A percentile compares a stretch with the other conserved stretches of the same genome.
phyloP scores from a whole-genome alignment of 805 yeast genomes.

The Cyberlindnera xylosilytica region DNA sequence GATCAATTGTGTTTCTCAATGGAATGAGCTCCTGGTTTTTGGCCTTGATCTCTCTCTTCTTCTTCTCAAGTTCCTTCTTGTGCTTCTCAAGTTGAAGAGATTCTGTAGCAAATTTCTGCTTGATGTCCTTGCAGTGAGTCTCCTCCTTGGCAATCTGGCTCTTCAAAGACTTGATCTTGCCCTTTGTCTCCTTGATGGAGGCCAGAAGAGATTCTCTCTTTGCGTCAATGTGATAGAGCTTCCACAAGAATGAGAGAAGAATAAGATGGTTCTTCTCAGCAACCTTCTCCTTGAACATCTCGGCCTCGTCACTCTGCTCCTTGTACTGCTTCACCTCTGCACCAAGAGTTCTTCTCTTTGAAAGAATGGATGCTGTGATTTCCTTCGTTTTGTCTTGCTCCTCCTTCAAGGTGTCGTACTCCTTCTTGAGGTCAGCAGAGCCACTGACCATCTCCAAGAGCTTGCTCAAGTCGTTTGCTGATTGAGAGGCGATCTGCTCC shows the following conservation, averaged over 20 bases:
- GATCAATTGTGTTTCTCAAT: conserved; percentile 50
- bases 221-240: conserved; percentile 57
- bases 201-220: conserved; percentile 26
- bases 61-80: conserved; percentile 35
- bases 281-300: conserved; percentile 55
- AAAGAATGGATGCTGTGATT: conserved; percentile 57
- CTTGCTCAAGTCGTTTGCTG: conserved; percentile 68
- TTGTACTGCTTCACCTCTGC: conserved; percentile 76
- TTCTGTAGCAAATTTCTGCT: conserved; percentile 45
- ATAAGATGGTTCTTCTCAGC: conserved; percentile 45
- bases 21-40: conserved; percentile 55
- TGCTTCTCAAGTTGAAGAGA: conserved; percentile 40
- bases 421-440: conserved; percentile 60
- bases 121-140: conserved; percentile 34
- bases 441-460: conserved; percentile 85
- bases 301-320: conserved; percentile 72
- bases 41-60: conserved; percentile 39
- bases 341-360: conserved; percentile 65
- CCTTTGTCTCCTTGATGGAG: conserved; percentile 26
- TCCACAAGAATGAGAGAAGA: conserved; percentile 55
- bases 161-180: conserved; percentile 31
- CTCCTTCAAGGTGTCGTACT: conserved; percentile 63
- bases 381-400: conserved; percentile 66
- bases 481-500: conserved; percentile 86
- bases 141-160: conserved; percentile 35